phyloP scores from a whole-genome alignment of 2,329 filamentous ascomycete genomes.

The Lasiodiplodia sp. region DNA sequence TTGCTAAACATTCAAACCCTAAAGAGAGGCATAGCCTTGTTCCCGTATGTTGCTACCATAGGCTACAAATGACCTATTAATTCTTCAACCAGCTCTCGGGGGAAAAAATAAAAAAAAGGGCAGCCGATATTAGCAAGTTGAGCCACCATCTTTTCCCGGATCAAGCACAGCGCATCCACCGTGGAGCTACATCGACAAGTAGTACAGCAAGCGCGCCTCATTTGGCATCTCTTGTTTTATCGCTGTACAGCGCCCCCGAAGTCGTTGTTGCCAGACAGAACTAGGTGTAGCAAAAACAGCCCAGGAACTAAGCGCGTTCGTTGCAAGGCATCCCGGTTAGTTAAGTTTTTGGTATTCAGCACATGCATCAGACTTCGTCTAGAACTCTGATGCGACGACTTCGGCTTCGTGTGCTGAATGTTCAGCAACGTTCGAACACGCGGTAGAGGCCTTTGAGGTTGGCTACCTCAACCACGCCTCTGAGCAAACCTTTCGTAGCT shows the following conservation, averaged over 20 bases:
- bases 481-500: conserved; percentile 78
- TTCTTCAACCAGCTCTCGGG: not conserved
- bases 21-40: too few species aligned
- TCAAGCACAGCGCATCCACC: conserved; percentile 17
- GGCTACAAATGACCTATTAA: not conserved
- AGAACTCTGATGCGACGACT: not conserved
- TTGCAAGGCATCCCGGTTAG: conserved; percentile 13
- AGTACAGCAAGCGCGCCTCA: conserved; percentile 20
- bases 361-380: too few species aligned
- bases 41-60: too few species aligned
- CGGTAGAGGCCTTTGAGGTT: conserved; percentile 91
- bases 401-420: not conserved
- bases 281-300: conserved; percentile 52
- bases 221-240: not conserved
- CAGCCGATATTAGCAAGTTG: conserved; percentile 19
- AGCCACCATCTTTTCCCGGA: conserved; percentile 1
- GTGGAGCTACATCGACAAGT: conserved; percentile 19
- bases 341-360: too few species aligned
- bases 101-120: not conserved
- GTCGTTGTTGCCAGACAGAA: conserved; percentile 39
- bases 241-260: not conserved
- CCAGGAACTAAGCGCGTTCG: conserved; percentile 48
- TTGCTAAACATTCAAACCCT: not conserved
- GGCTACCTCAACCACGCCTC: conserved; percentile 83
- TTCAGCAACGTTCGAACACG: conserved; percentile 91